Evolutionary conservation across 768 basidiomycete genomes (phyloP), one percentile per base, ranked within the genome.

Genomic region (Infundibulicybe gibba): DNA sequence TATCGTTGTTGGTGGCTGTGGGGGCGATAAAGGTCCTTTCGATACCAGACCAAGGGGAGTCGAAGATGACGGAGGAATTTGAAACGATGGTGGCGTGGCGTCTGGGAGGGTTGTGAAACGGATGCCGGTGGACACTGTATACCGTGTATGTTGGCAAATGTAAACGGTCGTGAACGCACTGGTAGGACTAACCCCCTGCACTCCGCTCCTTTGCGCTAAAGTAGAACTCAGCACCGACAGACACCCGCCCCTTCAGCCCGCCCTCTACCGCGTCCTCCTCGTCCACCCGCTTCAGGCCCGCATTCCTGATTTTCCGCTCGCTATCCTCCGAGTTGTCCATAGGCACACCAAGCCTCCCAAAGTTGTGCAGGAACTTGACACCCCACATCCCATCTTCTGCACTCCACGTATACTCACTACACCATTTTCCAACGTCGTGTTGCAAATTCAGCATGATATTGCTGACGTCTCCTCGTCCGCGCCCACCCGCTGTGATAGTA

Each of bases 321-420:
- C 62, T 61, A 20, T 70, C 71, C 53, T 64, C 71, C 51, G 57
- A 59, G 0, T 51, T 34, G 21, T 67, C 60, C 19, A 69, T 69
- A 5, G 56, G 56, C 11, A 65, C 55, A 13, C 75, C 80, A 3
- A 85, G 68, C 63, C 77, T 80, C 12, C 94, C 94, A 68, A 97
- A 97, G 60, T 98, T 97, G 61, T 94, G 92, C 41, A 98, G 74
- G 14, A 92, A 77, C 14, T 89, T 79, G 14, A 92, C 64, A 13
- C 95, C 95, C 74, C 84, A 87, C 92, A 98, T 95, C 15, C 85
- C 84, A 56, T 97, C 95, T 54, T 93, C 90, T 1, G 90, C 90
- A 53, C 92, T 94, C 75, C 88, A 97, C 2, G 88, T 89, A 54
- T 95, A 97, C 63, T 98, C 95, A 2, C 88, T 85, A 54, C 90